These are phyloP conservation scores for Aspergillus panamensis DNA, from an alignment of 495 filamentous ascomycete genomes.

Conservation along the genomic window DNA sequence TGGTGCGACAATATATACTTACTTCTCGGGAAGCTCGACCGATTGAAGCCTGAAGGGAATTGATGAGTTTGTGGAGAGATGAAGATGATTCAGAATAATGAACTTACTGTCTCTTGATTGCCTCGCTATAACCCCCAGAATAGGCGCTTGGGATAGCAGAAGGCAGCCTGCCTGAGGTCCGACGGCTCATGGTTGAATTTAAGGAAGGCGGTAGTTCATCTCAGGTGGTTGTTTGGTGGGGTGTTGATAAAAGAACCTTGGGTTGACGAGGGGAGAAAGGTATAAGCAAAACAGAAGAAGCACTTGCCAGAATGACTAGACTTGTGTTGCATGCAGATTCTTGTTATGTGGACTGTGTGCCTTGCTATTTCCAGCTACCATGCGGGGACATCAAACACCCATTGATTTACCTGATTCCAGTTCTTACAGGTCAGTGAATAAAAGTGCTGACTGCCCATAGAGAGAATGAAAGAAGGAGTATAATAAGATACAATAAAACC, in stretches of 20 bases:
- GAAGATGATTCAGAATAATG: not conserved
- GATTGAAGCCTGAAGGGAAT: constrained; percentile 23
- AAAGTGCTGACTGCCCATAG: not conserved
- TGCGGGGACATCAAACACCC: not conserved
- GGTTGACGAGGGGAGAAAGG: not conserved
- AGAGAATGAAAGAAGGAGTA: not conserved
- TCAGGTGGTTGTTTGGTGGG: not conserved
- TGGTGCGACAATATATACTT: constrained; percentile 3
- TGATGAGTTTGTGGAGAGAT: not conserved
- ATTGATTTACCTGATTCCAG: not conserved
- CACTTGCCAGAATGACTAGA: not conserved
- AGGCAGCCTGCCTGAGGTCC: not conserved
- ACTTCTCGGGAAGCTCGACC: constrained; percentile 30
- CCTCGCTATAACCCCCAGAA: constrained; percentile 29
- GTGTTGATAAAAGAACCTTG: not conserved
- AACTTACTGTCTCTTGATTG: constrained; percentile 27
- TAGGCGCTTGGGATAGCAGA: constrained; percentile 19
- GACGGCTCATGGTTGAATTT: not conserved
- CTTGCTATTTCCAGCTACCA: not conserved
- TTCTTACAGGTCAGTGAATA: not conserved
- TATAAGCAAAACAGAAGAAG: not conserved
- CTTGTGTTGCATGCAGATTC: not conserved
- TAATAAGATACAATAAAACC: not conserved
- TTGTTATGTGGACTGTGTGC: not conserved
- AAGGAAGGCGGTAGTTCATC: not conserved